A percentile compares a stretch with the other conserved stretches of the same genome.
These are phyloP conservation scores for Maudiozyma bulderi DNA, from an alignment of 805 yeast genomes.

Conservation along the genomic window DNA sequence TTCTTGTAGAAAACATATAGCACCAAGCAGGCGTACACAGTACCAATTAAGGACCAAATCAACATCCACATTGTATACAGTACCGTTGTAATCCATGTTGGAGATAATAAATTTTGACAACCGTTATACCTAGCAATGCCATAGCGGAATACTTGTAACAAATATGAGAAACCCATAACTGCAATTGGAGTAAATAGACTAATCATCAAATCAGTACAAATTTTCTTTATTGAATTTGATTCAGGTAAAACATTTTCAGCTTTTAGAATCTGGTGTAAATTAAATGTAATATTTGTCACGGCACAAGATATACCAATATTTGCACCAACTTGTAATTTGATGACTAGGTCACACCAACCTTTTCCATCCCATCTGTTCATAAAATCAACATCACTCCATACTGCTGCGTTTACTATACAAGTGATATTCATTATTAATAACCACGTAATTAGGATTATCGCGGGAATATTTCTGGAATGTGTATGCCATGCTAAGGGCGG, in stretches of 20 bases:
- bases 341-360: slow-evolving; percentile 78
- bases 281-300: slow-evolving; percentile 57
- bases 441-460: slow-evolving; percentile 53
- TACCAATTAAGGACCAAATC: slow-evolving; percentile 51
- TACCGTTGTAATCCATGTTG: slow-evolving; percentile 43
- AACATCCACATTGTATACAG: slow-evolving; percentile 58
- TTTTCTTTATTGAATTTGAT: slow-evolving; percentile 33
- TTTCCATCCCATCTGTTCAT: slow-evolving; percentile 53
- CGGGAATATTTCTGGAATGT: slow-evolving; percentile 51
- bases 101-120: slow-evolving; percentile 42
- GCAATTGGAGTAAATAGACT: slow-evolving; percentile 57
- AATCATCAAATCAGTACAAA: slow-evolving; percentile 44
- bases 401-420: slow-evolving; percentile 51
- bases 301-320: slow-evolving; percentile 64
- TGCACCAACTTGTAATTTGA: slow-evolving; percentile 55
- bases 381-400: slow-evolving; percentile 60
- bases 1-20: slow-evolving; percentile 46
- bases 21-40: slow-evolving; percentile 47
- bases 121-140: slow-evolving; percentile 59
- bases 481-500: slow-evolving; percentile 70
- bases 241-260: slow-evolving; percentile 39
- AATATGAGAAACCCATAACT: slow-evolving; percentile 49
- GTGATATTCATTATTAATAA: slow-evolving; percentile 49
- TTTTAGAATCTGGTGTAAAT: slow-evolving; percentile 49
- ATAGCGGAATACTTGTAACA: slow-evolving; percentile 55